A percentile compares a stretch with the other conserved stretches of the same genome.
Conservation (phyloP, 139 green algal species). For the Zygnema circumcarinatum region DNA sequence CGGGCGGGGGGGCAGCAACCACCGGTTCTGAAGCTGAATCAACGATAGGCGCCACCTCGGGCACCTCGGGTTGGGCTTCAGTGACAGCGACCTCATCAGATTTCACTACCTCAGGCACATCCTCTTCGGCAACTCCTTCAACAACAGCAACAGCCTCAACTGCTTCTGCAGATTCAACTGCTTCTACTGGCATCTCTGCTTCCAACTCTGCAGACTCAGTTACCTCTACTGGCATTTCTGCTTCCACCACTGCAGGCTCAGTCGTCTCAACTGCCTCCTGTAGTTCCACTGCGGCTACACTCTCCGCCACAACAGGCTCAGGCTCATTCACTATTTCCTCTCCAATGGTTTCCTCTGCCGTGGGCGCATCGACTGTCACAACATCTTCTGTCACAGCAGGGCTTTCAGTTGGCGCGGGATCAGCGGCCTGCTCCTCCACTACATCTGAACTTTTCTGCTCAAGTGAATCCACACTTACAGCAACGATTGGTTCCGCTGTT, state of each 20-base stretch:
- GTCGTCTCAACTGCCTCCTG: neutral
- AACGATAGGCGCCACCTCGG: no score
- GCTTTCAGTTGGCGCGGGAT: neutral
- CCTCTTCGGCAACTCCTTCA: conserved; percentile 5
- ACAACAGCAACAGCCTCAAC: conserved; percentile 9
- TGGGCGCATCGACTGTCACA: neutral
- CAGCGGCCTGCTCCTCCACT: neutral
- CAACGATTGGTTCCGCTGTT: neutral
- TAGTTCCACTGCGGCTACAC: neutral
- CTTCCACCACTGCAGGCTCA: neutral
- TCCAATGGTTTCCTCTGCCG: neutral
- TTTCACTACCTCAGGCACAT: neutral
- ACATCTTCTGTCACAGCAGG: neutral
- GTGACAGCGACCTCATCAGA: no score
- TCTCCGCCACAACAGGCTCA: conserved; percentile 4
- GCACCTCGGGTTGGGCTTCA: no score
- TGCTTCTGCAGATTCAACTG: conserved; percentile 9
- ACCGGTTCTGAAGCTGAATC: no score
- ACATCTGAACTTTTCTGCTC: neutral
- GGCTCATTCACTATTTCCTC: conserved; percentile 6
- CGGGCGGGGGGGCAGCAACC: no score
- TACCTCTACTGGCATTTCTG: neutral
- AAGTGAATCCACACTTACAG: neutral
- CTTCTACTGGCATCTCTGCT: conserved; percentile 2
- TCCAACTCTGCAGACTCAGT: conserved; percentile 1